Conservation (phyloP, 1,139 yeast species). For the Yamadazyma aaseri region DNA sequence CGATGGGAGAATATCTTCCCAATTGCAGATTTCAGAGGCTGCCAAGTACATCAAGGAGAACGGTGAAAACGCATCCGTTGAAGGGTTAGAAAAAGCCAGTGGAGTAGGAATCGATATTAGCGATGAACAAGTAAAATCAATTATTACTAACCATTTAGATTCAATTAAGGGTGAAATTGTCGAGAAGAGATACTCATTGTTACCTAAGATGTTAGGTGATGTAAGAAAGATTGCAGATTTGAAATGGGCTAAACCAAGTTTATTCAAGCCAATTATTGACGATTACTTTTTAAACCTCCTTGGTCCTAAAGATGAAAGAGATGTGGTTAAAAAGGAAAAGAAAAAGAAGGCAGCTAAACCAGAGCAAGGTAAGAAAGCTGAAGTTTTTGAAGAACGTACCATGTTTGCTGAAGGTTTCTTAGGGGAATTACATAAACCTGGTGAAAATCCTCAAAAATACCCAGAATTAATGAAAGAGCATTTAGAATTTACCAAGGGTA, state of each 20-base stretch:
- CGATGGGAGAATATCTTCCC: slow-evolving; percentile 61
- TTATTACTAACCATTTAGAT: slow-evolving; percentile 59
- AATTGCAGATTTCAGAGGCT: slow-evolving; percentile 81
- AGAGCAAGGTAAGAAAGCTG: slow-evolving; percentile 21
- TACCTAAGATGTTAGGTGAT: slow-evolving; percentile 75
- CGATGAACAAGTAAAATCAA: slow-evolving; percentile 58
- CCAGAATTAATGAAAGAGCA: slow-evolving; percentile 85
- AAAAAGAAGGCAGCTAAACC: slow-evolving; percentile 20
- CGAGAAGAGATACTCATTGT: slow-evolving; percentile 70
- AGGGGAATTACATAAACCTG: slow-evolving; percentile 93
- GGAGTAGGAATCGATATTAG: slow-evolving; percentile 83
- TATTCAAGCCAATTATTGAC: slow-evolving; percentile 86
- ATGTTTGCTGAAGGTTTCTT: slow-evolving; percentile 96
- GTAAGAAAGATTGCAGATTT: slow-evolving; percentile 70
- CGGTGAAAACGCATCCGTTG: slow-evolving; percentile 38
- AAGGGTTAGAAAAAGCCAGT: slow-evolving; percentile 56
- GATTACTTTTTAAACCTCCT: slow-evolving; percentile 62
- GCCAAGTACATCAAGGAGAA: slow-evolving; percentile 60
- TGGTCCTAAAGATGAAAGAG: slow-evolving; percentile 97
- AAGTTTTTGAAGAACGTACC: slow-evolving; percentile 51
- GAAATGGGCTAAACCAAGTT: slow-evolving; percentile 89
- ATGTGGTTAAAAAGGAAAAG: slow-evolving; percentile 76
- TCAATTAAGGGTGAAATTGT: slow-evolving; percentile 57
- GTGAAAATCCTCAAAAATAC: slow-evolving; percentile 87
- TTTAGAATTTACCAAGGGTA: slow-evolving; percentile 71